Evolutionary conservation across 2,329 filamentous ascomycete species (phyloP).

Genomic region (Trichoderma cornu-damae): DNA sequence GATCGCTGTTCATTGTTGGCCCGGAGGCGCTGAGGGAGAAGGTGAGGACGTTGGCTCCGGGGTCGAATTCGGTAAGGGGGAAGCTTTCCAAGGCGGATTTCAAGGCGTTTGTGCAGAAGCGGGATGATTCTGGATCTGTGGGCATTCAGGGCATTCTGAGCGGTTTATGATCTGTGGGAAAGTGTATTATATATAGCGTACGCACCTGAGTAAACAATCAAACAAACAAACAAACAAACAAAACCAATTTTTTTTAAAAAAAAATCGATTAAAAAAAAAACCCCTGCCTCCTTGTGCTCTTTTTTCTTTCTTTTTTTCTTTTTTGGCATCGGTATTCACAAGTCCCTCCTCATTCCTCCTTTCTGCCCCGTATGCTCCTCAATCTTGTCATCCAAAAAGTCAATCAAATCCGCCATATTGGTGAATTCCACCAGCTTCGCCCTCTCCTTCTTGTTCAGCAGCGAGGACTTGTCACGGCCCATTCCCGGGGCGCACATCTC

Average conservation of each 20-base stretch:
- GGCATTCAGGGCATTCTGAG: constrained; percentile 80
- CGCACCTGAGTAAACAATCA: background rate
- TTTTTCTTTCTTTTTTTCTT: background rate
- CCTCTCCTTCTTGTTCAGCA: constrained; percentile 55
- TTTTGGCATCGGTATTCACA: constrained; percentile 25
- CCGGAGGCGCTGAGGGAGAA: constrained; percentile 70
- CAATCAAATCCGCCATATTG: constrained; percentile 54
- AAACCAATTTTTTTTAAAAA: background rate
- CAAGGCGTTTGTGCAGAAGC: constrained; percentile 74
- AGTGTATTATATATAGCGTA: background rate
- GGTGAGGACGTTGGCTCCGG: constrained; percentile 52
- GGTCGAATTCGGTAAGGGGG: constrained; percentile 41
- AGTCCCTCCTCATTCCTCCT: constrained; percentile 31
- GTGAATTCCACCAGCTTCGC: constrained; percentile 43
- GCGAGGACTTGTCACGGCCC: constrained; percentile 45
- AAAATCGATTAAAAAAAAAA: too few relatives aligned
- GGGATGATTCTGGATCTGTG: constrained; percentile 76
- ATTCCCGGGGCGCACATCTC: constrained; percentile 61
- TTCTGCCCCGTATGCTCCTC: constrained; percentile 32
- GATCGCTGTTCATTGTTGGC: constrained; percentile 91
- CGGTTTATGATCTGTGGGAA: constrained; percentile 42
- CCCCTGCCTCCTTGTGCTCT: background rate
- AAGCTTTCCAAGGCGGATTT: constrained; percentile 65
- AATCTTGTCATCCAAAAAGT: constrained; percentile 53
- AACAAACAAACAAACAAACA: background rate